A percentile compares a stretch with the other conserved stretches of the same genome.
Evolutionary conservation across 148 eudicot genomes (phyloP).

Genomic region (Persicaria maculosa): DNA sequence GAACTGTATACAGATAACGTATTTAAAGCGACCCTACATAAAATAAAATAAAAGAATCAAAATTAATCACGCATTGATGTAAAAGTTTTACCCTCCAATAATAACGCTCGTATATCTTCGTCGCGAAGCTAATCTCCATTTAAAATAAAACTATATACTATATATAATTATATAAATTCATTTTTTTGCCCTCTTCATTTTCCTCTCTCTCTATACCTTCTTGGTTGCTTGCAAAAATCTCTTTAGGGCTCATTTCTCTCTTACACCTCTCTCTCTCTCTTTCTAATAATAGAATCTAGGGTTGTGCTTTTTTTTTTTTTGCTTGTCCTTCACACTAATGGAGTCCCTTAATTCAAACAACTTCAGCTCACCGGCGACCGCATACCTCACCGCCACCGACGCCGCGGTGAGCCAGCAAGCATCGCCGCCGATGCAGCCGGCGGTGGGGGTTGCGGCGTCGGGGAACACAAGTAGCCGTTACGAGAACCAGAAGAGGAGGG

Average conservation of each 20-base stretch:
- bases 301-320: not conserved
- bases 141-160: no score
- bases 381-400: not conserved
- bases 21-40: not conserved
- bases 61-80: not conserved
- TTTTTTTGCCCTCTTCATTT: not conserved
- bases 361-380: not conserved
- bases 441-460: not conserved
- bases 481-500: constrained; percentile 27
- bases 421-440: not conserved
- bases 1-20: not conserved
- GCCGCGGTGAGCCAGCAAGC: not conserved
- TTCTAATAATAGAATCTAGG: constrained; percentile 7
- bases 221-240: not conserved
- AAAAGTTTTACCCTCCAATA: constrained; percentile 4
- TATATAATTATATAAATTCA: not conserved
- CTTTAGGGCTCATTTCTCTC: not conserved
- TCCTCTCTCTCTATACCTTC: not conserved
- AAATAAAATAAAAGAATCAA: not conserved
- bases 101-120: no score
- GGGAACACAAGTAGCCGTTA: constrained; percentile 21
- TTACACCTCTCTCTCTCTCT: constrained; percentile 1
- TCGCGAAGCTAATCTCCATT: no score
- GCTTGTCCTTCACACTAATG: not conserved
- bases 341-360: not conserved